A percentile compares a stretch with the other conserved stretches of the same genome.
Evolutionary conservation across 306 rosid species (phyloP).

Genomic region (Fragaria nilgerrensis): DNA sequence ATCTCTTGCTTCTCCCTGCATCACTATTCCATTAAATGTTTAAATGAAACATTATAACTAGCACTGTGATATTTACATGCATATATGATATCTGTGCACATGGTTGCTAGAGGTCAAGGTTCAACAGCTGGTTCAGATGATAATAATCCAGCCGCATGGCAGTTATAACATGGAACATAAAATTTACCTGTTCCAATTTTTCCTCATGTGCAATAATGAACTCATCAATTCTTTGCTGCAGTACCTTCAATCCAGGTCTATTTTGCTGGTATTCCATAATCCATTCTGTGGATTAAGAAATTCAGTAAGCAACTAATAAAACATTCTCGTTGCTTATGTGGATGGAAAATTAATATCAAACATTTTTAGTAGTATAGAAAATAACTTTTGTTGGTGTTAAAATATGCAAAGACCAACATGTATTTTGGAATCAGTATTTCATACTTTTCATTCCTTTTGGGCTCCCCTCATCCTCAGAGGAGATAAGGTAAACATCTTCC

Average conservation of each 20-base stretch:
- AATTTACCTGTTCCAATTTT: constrained; percentile 60
- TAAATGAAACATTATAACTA: neutral
- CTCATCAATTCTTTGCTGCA: constrained; percentile 69
- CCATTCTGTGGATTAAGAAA: constrained; percentile 67
- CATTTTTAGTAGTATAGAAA: neutral
- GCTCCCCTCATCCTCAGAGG: constrained; percentile 43
- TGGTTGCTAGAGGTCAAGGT: neutral
- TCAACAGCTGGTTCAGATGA: neutral
- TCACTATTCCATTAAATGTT: too few species aligned
- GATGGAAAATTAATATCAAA: neutral
- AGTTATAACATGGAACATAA: neutral
- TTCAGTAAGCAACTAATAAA: constrained; percentile 24
- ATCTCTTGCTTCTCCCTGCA: too few species aligned
- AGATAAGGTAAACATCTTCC: constrained; percentile 32
- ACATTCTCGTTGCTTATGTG: neutral
- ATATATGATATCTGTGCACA: neutral
- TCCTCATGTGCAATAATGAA: constrained; percentile 66
- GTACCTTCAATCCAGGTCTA: constrained; percentile 63
- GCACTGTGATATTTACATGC: neutral
- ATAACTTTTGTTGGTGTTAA: neutral
- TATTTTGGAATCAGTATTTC: constrained; percentile 14
- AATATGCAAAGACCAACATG: neutral
- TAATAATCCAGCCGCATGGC: neutral
- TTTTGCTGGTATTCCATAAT: constrained; percentile 56
- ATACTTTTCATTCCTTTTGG: constrained; percentile 51